A percentile compares a stretch with the other conserved stretches of the same genome.
phyloP scores from a whole-genome alignment of 768 basidiomycete species.

The Cantharellus anzutake region DNA sequence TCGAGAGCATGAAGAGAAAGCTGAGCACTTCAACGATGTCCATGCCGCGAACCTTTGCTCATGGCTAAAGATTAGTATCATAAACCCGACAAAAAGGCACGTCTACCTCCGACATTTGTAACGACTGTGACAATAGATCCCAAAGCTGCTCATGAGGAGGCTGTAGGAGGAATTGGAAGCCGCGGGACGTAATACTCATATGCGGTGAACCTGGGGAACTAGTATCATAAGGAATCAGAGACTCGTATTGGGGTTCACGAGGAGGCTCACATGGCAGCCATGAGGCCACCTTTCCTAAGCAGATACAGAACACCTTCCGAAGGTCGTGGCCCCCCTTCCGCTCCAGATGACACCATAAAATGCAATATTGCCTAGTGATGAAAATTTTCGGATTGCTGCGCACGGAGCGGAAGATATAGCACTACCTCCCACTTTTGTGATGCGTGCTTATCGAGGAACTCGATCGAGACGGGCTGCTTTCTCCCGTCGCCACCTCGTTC shows the following conservation, averaged over 20 bases:
- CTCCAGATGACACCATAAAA: slow-evolving; percentile 91
- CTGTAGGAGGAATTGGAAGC: slow-evolving; percentile 92
- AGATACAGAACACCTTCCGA: slow-evolving; percentile 71
- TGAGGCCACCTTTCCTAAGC: slow-evolving; percentile 67
- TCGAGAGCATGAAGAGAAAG: slow-evolving; percentile 93
- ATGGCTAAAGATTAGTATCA: neutral
- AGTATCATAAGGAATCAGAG: slow-evolving; percentile 4
- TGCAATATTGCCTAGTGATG: slow-evolving; percentile 69
- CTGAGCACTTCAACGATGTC: slow-evolving; percentile 85
- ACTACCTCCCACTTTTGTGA: slow-evolving; percentile 77
- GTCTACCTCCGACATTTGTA: slow-evolving; percentile 65
- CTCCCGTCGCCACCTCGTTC: neutral
- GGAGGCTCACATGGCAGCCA: slow-evolving; percentile 28
- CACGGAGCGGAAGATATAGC: slow-evolving; percentile 9
- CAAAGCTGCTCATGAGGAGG: slow-evolving; percentile 89
- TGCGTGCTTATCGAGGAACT: slow-evolving; percentile 60
- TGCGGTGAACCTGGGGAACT: slow-evolving; percentile 1
- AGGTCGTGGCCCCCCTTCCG: slow-evolving; percentile 55
- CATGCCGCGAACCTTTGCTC: slow-evolving; percentile 57
- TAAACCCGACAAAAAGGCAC: neutral
- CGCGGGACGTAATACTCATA: slow-evolving; percentile 62
- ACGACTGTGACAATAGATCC: slow-evolving; percentile 82
- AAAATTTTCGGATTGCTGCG: neutral
- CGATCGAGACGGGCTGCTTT: slow-evolving; percentile 25
- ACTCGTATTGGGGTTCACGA: neutral